Evolutionary conservation across 768 basidiomycete species (phyloP).

Genomic region (Hypholoma fasciculare): DNA sequence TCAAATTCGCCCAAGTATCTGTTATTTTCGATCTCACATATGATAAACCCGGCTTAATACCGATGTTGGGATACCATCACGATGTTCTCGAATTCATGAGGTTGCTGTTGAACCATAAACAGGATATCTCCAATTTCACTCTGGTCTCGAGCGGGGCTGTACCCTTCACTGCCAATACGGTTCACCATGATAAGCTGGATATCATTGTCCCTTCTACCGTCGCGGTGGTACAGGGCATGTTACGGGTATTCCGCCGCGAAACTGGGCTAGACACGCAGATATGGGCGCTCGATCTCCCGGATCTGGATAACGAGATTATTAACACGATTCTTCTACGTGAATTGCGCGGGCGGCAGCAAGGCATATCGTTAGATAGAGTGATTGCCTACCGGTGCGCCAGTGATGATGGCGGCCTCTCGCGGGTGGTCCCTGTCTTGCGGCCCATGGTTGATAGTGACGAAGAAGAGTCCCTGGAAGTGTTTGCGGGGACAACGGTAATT

Average conservation of each 20-base stretch:
- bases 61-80: slow-evolving; percentile 1
- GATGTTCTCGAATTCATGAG: slow-evolving; percentile 11
- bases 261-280: slow-evolving; percentile 17
- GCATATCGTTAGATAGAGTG: slow-evolving; percentile 3
- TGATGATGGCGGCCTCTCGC: slow-evolving; percentile 2
- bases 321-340: slow-evolving; percentile 4
- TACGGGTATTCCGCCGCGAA: slow-evolving; percentile 29
- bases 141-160: slow-evolving; percentile 11
- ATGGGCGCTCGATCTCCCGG: slow-evolving; percentile 23
- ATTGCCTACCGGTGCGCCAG: slow-evolving; percentile 14
- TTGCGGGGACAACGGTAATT: slow-evolving; percentile 16
- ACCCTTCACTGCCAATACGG: not conserved
- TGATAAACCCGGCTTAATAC: slow-evolving; percentile 1
- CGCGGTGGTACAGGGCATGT: slow-evolving; percentile 26
- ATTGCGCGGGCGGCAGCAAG: slow-evolving; percentile 1
- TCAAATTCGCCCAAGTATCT: not conserved
- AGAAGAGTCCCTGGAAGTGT: not conserved
- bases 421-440: slow-evolving; percentile 20
- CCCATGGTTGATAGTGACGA: not conserved
- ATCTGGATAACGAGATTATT: slow-evolving; percentile 1
- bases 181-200: not conserved
- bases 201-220: slow-evolving; percentile 8
- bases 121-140: slow-evolving; percentile 8
- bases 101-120: slow-evolving; percentile 4
- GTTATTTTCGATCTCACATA: slow-evolving; percentile 8